Evolutionary conservation across 1,284 basidiomycete species (phyloP), one percentile per base, ranked within the genome.

Genomic region (Phenoliferia sp.): DNA sequence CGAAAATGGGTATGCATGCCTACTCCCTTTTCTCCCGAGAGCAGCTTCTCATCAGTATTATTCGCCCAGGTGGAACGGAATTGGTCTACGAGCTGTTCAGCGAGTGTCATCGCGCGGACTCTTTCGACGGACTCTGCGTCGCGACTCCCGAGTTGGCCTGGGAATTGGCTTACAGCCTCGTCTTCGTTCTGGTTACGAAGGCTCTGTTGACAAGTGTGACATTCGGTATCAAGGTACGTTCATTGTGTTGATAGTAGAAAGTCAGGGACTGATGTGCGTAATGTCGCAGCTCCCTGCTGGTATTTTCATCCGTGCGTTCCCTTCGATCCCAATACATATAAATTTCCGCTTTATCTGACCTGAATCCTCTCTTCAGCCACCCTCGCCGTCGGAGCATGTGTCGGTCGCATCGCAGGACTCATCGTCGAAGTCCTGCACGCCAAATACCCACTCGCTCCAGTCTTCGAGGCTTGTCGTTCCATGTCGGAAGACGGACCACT

Each of bases 381-480:
- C 0, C 85, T 99, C 33, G 94, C 92, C 28, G 94, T 97, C n/a
- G 96, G 95, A 26, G 96, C 95, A 0, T 94, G 93, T 75, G 91
- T 91, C 56, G 95, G 95, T 3, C 85, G 95, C 29, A 88, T 97
- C 60, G 77, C 94, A 31, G 96, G 96, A 28, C 87, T 97, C 55
- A 75, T 82, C 3, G 85, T 98, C 79, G 91, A 95, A 78, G 90
- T 87, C 80, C 75, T 89, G 63, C 89, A 92, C 76, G 86, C 83
- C 78, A 83, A 82, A 56, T 80, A 89, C 74, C 90, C 92, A 0
- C 73, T 85, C 36, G 81, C 83, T 36, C 72, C 81, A 0, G 79
- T 92, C 33, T 94, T 94, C 78, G 80, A 82, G 34, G 80, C 81
- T 0, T 94, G 92, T 77, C 77, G 48, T 36, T 55, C 65, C 7